A percentile compares a stretch with the other conserved stretches of the same genome.
These are phyloP conservation scores for Xylaria sp. DNA, from an alignment of 495 filamentous ascomycete species.

Conservation along the genomic window DNA sequence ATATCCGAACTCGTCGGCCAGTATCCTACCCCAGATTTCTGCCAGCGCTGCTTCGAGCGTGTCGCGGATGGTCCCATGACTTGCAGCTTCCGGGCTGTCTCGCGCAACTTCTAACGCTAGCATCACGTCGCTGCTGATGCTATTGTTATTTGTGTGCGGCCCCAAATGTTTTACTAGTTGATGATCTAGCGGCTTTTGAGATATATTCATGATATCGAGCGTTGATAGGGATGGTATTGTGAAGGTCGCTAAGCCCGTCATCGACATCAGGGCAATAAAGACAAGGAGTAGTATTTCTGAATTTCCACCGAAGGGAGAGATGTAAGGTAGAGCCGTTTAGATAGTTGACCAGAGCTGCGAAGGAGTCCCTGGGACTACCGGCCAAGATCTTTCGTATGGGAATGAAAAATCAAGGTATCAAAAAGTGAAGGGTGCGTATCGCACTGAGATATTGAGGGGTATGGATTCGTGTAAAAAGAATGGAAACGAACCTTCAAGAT, in stretches of 20 bases:
- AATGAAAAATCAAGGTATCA: background rate
- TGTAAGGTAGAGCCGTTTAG: background rate
- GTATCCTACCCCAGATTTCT: constrained; percentile 68
- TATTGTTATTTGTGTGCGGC: background rate
- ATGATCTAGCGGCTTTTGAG: background rate
- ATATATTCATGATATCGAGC: constrained; percentile 3
- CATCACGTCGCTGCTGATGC: constrained; percentile 38
- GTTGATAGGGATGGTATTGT: background rate
- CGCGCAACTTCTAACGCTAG: constrained; percentile 72
- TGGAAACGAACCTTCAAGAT: background rate
- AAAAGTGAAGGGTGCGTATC: background rate
- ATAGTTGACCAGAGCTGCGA: background rate
- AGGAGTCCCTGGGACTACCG: background rate
- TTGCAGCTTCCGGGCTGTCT: constrained; percentile 63
- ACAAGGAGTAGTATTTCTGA: background rate
- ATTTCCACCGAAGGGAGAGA: background rate
- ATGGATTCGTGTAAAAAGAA: constrained; percentile 1
- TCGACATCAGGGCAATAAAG: background rate
- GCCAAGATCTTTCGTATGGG: background rate
- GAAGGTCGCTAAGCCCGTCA: background rate
- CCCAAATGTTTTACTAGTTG: background rate
- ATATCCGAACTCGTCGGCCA: constrained; percentile 65
- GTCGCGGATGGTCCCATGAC: constrained; percentile 57
- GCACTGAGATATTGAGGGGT: background rate
- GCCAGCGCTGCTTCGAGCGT: constrained; percentile 64